A percentile compares a stretch with the other conserved stretches of the same genome.
These are phyloP conservation scores for Wickerhamiella spandovensis DNA, from an alignment of 805 yeast species.

Conservation along the genomic window DNA sequence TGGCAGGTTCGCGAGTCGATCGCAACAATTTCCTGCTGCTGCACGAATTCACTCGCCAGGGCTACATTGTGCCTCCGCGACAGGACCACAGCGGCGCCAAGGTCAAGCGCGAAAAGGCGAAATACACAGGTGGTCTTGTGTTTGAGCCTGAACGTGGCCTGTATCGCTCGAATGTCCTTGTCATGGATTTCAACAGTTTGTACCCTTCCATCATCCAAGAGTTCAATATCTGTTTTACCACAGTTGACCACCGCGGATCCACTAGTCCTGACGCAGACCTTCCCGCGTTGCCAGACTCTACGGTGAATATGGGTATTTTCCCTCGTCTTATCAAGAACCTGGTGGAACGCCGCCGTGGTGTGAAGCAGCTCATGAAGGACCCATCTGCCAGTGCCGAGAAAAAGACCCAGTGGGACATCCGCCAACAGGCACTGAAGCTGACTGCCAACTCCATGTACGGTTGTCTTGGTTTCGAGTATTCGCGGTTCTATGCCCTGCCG, in stretches of 20 bases:
- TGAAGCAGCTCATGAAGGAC: slow-evolving; percentile 69
- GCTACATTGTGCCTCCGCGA: slow-evolving; percentile 73
- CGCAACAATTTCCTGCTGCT: slow-evolving; percentile 85
- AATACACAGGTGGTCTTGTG: slow-evolving; percentile 85
- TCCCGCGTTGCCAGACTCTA: slow-evolving; percentile 36
- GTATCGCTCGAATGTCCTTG: slow-evolving; percentile 75
- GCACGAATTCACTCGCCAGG: slow-evolving; percentile 76
- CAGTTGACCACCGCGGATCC: slow-evolving; percentile 48
- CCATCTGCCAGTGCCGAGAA: slow-evolving; percentile 48
- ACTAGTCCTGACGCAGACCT: slow-evolving; percentile 36
- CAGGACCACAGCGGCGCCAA: slow-evolving; percentile 24
- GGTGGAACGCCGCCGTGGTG: slow-evolving; percentile 86
- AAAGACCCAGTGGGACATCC: slow-evolving; percentile 78
- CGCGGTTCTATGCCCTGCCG: slow-evolving; percentile 92
- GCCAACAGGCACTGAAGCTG: slow-evolving; percentile 88
- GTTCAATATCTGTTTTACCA: slow-evolving; percentile 91
- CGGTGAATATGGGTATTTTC: slow-evolving; percentile 59
- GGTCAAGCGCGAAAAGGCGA: slow-evolving; percentile 41
- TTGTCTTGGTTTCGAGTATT: slow-evolving; percentile 82
- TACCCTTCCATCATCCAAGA: slow-evolving; percentile 97
- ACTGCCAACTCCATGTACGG: slow-evolving; percentile 99
- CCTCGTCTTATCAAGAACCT: slow-evolving; percentile 73
- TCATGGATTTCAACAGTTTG: slow-evolving; percentile 96
- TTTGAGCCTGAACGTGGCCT: slow-evolving; percentile 94
- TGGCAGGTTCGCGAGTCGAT: slow-evolving; percentile 91